phyloP scores from a whole-genome alignment of 768 basidiomycete genomes.

The Auricularia sp. region DNA sequence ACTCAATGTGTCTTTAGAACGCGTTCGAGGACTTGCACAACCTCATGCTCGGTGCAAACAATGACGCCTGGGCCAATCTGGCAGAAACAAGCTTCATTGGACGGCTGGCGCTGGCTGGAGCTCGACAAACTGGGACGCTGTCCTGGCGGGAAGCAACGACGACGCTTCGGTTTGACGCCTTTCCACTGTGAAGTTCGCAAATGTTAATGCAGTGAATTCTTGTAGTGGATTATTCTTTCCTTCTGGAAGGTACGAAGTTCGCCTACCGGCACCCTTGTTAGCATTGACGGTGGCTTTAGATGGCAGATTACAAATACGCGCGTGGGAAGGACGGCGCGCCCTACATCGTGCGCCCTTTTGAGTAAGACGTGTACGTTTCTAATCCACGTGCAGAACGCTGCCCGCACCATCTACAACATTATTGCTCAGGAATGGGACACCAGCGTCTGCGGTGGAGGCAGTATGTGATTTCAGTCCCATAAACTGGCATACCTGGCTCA shows the following conservation, averaged over 20 bases:
- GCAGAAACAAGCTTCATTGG: slow-evolving; percentile 40
- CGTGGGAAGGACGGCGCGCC: slow-evolving; percentile 22
- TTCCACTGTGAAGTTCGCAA: not conserved
- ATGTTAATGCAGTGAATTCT: not conserved
- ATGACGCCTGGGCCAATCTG: slow-evolving; percentile 28
- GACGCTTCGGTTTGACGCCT: slow-evolving; percentile 37
- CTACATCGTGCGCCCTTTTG: slow-evolving; percentile 18
- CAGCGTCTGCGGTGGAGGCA: slow-evolving; percentile 40
- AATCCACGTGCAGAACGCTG: slow-evolving; percentile 28
- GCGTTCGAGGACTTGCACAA: slow-evolving; percentile 49
- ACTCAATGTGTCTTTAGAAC: slow-evolving; percentile 29
- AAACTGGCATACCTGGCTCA: not conserved
- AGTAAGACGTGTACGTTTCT: not conserved
- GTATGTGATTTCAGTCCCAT: slow-evolving; percentile 17
- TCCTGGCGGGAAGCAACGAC: slow-evolving; percentile 42
- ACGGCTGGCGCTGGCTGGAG: slow-evolving; percentile 27
- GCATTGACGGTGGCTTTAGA: slow-evolving; percentile 17
- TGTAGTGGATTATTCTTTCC: slow-evolving; percentile 46
- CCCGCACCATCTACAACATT: slow-evolving; percentile 39
- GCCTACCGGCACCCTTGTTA: not conserved
- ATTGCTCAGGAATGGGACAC: slow-evolving; percentile 42
- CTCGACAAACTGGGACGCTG: slow-evolving; percentile 32
- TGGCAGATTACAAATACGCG: slow-evolving; percentile 40
- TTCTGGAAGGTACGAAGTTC: slow-evolving; percentile 30
- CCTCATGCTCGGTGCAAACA: slow-evolving; percentile 43